Evolutionary conservation across 2,329 filamentous ascomycete genomes (phyloP), one percentile per base, ranked within the genome.

Genomic region (Aspergillus eucalypticola): DNA sequence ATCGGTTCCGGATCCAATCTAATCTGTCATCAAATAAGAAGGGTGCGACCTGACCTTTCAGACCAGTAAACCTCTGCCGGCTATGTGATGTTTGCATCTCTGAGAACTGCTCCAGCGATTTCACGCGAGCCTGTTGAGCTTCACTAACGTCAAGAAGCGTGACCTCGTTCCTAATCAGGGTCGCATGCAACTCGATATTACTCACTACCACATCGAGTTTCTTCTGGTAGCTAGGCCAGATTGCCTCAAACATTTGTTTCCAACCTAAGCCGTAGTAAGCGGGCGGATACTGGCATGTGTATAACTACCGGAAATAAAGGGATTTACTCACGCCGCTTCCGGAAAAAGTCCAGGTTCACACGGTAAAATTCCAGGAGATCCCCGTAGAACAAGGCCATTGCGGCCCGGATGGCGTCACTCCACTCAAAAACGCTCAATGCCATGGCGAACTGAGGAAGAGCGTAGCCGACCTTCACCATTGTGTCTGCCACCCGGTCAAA

Each of bases 341-440:
- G 66, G 60, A 76, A 76, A 56, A 75, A 73, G 17, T 71, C 64
- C 51, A 77, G 60, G 2, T 66, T 60, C 32, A 72, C 63, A 1
- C 61, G n/a, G 58, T 77, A 72, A 57, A 78, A 71, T 42, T 76
- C 72, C 23, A 78, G 69, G 13, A 78, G 71, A 59, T 78, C 75
- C 52, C 65, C 64, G 64, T 69, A 78, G 48, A 78, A 76, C 5
- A 78, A 63, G 15, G 58, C 65, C 27, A 76, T 11, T 5, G 48
- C 44, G 10, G 53, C 54, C 27, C 53, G 27, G 13, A 60, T 52
- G 5, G 15, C 10, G 39, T 25, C 44, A 21, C 29, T 57, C 19
- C 19, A n/a, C 32, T 23, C 25, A 19, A 57, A 57, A 7, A 41
- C 19, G 17, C n/a, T 29, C 5, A 11, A 19, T 6, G 27, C 46